Percentiles rank a stretch among this genome's conserved stretches.
Evolutionary conservation across 2,329 filamentous ascomycete genomes (phyloP).

Genomic region (Teratosphaeria viscida): DNA sequence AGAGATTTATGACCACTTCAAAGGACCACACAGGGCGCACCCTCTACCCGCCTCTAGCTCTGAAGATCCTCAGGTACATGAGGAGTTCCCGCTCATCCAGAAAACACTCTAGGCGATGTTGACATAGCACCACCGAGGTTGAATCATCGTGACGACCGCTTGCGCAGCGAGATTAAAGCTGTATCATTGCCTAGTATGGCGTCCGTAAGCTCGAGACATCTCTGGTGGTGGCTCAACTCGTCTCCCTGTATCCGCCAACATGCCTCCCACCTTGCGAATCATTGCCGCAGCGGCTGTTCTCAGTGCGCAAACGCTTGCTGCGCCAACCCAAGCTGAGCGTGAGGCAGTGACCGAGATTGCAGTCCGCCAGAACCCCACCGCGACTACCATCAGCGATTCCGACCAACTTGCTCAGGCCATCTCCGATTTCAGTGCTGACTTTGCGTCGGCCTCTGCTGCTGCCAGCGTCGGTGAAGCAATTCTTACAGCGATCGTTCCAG

Average conservation of each 20-base stretch:
- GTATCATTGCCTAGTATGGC: neutral
- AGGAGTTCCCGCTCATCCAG: neutral
- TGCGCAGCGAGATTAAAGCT: neutral
- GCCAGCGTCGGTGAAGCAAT: slow-evolving; percentile 11
- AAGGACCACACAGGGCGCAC: neutral
- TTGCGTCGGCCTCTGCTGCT: slow-evolving; percentile 7
- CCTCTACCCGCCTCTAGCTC: neutral
- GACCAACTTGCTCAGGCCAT: slow-evolving; percentile 9
- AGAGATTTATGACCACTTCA: neutral
- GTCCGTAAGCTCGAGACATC: neutral
- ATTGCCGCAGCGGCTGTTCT: neutral
- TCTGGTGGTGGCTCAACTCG: neutral
- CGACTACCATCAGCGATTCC: slow-evolving; percentile 6
- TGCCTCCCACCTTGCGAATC: neutral
- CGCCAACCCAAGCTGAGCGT: neutral
- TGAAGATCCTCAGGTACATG: neutral
- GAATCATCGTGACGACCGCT: neutral
- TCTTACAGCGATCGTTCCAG: slow-evolving; percentile 14
- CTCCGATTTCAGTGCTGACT: slow-evolving; percentile 6
- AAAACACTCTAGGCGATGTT: neutral
- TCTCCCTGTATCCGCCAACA: neutral
- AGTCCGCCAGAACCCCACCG: slow-evolving; percentile 1
- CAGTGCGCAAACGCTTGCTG: neutral
- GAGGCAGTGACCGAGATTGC: neutral
- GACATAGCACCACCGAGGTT: neutral